These are phyloP conservation scores for Tilletia walkeri DNA, from an alignment of 1,284 basidiomycete genomes.

Conservation along the genomic window DNA sequence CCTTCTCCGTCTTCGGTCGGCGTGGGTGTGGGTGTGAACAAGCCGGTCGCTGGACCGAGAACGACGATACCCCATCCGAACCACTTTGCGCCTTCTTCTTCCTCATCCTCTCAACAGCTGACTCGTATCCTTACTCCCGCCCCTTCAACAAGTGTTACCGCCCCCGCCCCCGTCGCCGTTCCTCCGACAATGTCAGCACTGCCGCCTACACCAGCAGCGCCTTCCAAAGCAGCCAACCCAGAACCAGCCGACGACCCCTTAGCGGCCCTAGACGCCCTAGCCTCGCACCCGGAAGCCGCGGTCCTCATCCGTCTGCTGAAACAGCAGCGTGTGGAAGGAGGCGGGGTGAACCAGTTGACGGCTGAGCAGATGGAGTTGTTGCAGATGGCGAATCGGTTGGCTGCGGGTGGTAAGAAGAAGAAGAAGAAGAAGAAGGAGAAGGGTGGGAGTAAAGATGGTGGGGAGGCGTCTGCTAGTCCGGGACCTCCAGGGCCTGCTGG, in stretches of 20 bases:
- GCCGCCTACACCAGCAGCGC: background rate
- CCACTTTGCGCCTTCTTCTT: too few relatives aligned
- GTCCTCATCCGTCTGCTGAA: slow-evolving; percentile 47
- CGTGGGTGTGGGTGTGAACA: too few relatives aligned
- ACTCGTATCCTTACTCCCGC: too few relatives aligned
- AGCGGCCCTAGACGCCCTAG: slow-evolving; percentile 41
- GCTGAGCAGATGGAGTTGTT: slow-evolving; percentile 49
- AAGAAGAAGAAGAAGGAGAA: slow-evolving; percentile 40
- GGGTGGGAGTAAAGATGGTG: background rate
- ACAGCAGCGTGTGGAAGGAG: slow-evolving; percentile 35
- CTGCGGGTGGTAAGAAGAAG: slow-evolving; percentile 38
- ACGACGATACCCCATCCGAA: too few relatives aligned
- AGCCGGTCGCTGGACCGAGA: too few relatives aligned
- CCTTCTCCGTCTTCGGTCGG: too few relatives aligned
- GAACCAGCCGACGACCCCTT: slow-evolving; percentile 30
- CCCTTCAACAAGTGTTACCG: background rate
- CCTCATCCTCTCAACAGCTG: too few relatives aligned
- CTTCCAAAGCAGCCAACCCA: background rate
- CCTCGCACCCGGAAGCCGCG: slow-evolving; percentile 49
- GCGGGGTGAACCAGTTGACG: slow-evolving; percentile 41
- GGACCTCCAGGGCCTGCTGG: too few relatives aligned
- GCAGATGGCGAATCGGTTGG: slow-evolving; percentile 50
- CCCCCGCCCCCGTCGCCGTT: background rate
- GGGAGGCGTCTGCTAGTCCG: background rate
- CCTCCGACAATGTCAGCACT: slow-evolving; percentile 8